A percentile compares a stretch with the other conserved stretches of the same genome.
These are phyloP conservation scores for Chytriomyces sp. DNA, from an alignment of 192 early-diverging fungal genomes.

Conservation along the genomic window DNA sequence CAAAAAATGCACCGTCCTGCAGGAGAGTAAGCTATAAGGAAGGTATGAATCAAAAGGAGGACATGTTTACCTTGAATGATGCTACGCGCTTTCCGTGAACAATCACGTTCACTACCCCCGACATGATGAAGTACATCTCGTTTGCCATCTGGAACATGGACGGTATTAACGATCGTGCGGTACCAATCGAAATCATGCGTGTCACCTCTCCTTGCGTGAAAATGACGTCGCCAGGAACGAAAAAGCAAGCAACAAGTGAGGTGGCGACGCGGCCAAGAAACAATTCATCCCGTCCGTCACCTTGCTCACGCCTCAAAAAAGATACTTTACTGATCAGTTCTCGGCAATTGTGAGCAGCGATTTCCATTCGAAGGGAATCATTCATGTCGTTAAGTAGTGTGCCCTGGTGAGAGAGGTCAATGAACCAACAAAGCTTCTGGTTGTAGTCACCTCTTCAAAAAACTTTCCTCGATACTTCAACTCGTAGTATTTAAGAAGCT, in stretches of 20 bases:
- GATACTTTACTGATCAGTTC: constrained; percentile 50
- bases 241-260: constrained; percentile 41
- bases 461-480: constrained; percentile 36
- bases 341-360: constrained; percentile 50
- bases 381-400: constrained; percentile 45
- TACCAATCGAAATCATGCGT: constrained; percentile 37
- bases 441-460: constrained; percentile 21
- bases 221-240: constrained; percentile 46
- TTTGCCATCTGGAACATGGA: constrained; percentile 28
- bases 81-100: constrained; percentile 24
- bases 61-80: constrained; percentile 24
- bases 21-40: too few species aligned
- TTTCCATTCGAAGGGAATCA: constrained; percentile 48
- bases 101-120: constrained; percentile 27
- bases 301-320: constrained; percentile 41
- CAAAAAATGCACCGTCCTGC: constrained; percentile 45
- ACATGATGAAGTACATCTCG: constrained; percentile 35
- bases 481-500: constrained; percentile 34
- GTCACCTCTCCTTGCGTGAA: constrained; percentile 47
- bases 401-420: constrained; percentile 4
- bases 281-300: constrained; percentile 47
- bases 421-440: not conserved
- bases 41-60: too few species aligned
- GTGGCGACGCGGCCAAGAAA: constrained; percentile 47
- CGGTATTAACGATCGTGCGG: constrained; percentile 37